Conservation (phyloP, 2,329 filamentous ascomycete genomes). For the Penicillium sp. region DNA sequence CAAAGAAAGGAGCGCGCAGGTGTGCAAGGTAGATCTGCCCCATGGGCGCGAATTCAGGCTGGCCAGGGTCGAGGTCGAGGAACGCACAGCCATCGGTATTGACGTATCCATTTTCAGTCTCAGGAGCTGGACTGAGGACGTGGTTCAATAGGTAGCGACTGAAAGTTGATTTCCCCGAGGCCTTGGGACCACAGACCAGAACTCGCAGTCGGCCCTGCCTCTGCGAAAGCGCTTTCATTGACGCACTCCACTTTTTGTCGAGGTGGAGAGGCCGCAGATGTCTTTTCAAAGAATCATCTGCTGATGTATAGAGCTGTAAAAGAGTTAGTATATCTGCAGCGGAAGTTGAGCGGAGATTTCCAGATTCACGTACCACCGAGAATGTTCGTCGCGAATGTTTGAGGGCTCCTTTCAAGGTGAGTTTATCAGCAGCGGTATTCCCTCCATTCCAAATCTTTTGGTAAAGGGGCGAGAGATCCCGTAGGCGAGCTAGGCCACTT, state of each 20-base stretch:
- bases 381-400: constrained; percentile 39
- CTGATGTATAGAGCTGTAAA: constrained; percentile 43
- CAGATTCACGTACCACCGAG: constrained; percentile 38
- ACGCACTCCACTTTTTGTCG: constrained; percentile 46
- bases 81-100: constrained; percentile 51
- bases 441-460: constrained; percentile 54
- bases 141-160: constrained; percentile 58
- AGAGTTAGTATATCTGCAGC: constrained; percentile 15
- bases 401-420: constrained; percentile 27
- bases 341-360: not conserved
- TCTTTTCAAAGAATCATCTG: constrained; percentile 45
- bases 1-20: constrained; percentile 54
- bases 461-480: constrained; percentile 54
- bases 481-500: constrained; percentile 47
- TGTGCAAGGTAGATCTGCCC: constrained; percentile 61
- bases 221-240: constrained; percentile 47
- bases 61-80: constrained; percentile 61
- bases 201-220: constrained; percentile 44
- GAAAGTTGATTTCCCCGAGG: constrained; percentile 63
- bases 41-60: constrained; percentile 61
- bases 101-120: constrained; percentile 30
- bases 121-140: constrained; percentile 47
- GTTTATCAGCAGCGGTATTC: constrained; percentile 35
- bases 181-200: constrained; percentile 57
- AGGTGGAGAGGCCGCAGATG: constrained; percentile 46